Evolutionary conservation across 208 protist species (phyloP).

Genomic region (Trypanosoma theileri): DNA sequence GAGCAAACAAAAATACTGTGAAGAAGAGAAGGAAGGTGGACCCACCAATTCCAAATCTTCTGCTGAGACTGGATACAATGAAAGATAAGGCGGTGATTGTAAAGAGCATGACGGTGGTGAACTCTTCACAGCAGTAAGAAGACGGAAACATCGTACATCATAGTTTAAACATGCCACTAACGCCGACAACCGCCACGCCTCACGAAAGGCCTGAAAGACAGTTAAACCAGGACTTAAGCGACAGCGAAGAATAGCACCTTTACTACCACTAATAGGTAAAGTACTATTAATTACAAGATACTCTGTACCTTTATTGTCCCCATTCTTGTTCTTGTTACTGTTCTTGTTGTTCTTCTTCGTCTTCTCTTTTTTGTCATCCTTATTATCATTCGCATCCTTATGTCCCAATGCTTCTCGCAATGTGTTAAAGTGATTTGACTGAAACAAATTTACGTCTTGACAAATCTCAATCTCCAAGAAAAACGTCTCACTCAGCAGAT

Average conservation of each 20-base stretch:
- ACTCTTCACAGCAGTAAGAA: slow-evolving; percentile 15
- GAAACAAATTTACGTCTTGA: neutral
- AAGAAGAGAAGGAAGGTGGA: slow-evolving; percentile 22
- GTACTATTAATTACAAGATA: neutral
- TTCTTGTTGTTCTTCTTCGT: neutral
- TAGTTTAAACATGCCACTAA: slow-evolving; percentile 15
- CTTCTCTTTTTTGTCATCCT: neutral
- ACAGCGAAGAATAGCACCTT: slow-evolving; percentile 15
- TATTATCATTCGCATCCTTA: neutral
- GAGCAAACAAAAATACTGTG: slow-evolving; percentile 30
- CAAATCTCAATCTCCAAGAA: slow-evolving; percentile 12
- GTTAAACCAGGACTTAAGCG: slow-evolving; percentile 14
- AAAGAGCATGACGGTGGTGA: neutral
- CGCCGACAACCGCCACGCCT: slow-evolving; percentile 19
- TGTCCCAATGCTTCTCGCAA: slow-evolving; percentile 6
- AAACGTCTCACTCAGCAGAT: slow-evolving; percentile 5
- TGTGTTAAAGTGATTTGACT: neutral
- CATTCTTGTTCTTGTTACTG: neutral
- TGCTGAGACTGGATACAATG: slow-evolving; percentile 9
- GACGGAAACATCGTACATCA: slow-evolving; percentile 22
- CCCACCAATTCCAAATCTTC: slow-evolving; percentile 6
- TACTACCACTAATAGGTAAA: neutral
- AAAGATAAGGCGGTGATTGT: neutral
- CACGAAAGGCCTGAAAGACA: slow-evolving; percentile 28
- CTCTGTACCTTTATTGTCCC: neutral